Percentiles rank a stretch among this genome's conserved stretches.
These are phyloP conservation scores for Ilyonectria sp. DNA, from an alignment of 2,329 filamentous ascomycete genomes.

Conservation along the genomic window DNA sequence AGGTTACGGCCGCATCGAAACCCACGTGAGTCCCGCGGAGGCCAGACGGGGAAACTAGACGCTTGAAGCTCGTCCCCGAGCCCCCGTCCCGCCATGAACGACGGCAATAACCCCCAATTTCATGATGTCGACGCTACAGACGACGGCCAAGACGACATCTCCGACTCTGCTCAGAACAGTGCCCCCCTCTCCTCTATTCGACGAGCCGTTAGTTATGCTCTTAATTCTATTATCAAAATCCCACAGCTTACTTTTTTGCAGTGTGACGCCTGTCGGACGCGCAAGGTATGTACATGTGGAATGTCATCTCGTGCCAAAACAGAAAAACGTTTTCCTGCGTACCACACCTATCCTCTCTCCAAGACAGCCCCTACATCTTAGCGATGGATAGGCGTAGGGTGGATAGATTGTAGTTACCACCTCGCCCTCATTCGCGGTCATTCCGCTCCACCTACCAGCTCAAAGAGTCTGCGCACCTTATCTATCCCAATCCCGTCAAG, in stretches of 20 bases:
- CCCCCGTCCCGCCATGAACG: slow-evolving; percentile 32
- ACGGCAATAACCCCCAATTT: slow-evolving; percentile 30
- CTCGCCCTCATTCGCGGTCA: neutral
- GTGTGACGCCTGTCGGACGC: slow-evolving; percentile 53
- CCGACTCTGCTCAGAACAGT: slow-evolving; percentile 40
- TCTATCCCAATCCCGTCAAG: neutral
- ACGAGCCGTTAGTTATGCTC: slow-evolving; percentile 44
- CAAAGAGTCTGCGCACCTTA: slow-evolving; percentile 2
- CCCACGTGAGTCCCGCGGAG: too few species aligned
- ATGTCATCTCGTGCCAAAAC: neutral
- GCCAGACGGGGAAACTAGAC: too few species aligned
- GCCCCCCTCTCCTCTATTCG: slow-evolving; percentile 39
- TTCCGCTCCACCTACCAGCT: slow-evolving; percentile 9
- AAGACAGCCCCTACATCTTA: neutral
- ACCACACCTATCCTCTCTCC: neutral
- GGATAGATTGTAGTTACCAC: slow-evolving; percentile 5
- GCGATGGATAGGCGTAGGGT: neutral
- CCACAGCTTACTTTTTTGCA: slow-evolving; percentile 37
- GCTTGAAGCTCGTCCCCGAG: too few species aligned
- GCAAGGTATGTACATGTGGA: slow-evolving; percentile 48
- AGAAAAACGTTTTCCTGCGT: neutral
- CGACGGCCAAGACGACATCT: slow-evolving; percentile 42
- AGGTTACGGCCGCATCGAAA: too few species aligned
- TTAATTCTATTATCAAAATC: slow-evolving; percentile 8
- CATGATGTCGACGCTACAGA: slow-evolving; percentile 29